These are phyloP conservation scores for Cladorrhinum sp. DNA, from an alignment of 2,329 filamentous ascomycete species.

Conservation along the genomic window DNA sequence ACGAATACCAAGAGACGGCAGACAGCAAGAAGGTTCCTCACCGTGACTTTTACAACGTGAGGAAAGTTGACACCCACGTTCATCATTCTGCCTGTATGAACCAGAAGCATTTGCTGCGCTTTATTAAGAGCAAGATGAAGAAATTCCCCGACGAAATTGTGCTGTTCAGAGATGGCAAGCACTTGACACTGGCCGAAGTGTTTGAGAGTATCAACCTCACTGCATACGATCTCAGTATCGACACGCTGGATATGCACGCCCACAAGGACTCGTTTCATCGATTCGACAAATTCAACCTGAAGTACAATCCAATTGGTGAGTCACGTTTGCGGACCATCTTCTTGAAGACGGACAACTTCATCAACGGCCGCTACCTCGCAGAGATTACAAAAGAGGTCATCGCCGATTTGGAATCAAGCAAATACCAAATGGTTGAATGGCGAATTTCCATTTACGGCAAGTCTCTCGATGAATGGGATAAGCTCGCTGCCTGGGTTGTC, in stretches of 20 bases:
- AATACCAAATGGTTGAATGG: constrained; percentile 99
- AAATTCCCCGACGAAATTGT: constrained; percentile 94
- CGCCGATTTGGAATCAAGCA: constrained; percentile 93
- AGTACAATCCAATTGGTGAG: constrained; percentile 97
- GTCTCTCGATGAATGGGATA: constrained; percentile 93
- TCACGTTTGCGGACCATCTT: constrained; percentile 97
- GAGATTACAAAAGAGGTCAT: constrained; percentile 99
- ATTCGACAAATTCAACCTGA: constrained; percentile 99
- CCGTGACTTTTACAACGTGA: constrained; percentile 97
- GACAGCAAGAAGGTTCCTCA: constrained; percentile 98
- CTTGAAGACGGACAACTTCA: constrained; percentile 96
- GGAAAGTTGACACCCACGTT: constrained; percentile 98
- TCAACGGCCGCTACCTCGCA: constrained; percentile 90
- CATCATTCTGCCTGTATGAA: constrained; percentile 99
- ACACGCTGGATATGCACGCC: constrained; percentile 99
- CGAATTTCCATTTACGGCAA: constrained; percentile 96
- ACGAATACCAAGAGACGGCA: constrained; percentile 96
- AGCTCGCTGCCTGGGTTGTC: constrained; percentile 92
- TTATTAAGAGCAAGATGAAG: constrained; percentile 99
- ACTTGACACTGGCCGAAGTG: constrained; percentile 86
- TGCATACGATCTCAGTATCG: constrained; percentile 95
- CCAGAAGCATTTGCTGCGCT: constrained; percentile 94
- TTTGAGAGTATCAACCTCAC: constrained; percentile 97
- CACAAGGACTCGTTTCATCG: constrained; percentile 98
- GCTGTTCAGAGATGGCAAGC: constrained; percentile 84